Evolutionary conservation across 495 filamentous ascomycete genomes (phyloP).

Genomic region (Neurospora tetraspora): DNA sequence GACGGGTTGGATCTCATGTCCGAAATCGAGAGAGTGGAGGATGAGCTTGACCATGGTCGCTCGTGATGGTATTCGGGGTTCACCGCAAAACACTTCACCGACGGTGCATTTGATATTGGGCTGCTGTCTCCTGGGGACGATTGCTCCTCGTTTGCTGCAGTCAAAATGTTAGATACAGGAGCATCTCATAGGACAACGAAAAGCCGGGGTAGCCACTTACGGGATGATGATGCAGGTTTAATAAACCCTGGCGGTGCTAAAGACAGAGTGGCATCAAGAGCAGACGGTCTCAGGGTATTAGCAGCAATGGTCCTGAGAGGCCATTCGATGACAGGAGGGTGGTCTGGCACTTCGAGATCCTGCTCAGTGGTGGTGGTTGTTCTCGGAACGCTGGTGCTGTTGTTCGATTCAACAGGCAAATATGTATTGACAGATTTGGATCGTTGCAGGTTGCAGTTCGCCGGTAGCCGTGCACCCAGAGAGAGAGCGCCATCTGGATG

Average conservation of each 20-base stretch:
- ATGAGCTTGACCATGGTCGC: constrained; percentile 32
- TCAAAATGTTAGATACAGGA: not conserved
- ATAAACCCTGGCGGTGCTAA: not conserved
- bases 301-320: not conserved
- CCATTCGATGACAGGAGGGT: not conserved
- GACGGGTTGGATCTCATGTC: constrained; percentile 31
- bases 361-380: not conserved
- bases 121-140: not conserved
- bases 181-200: not conserved
- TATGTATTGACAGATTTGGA: constrained; percentile 16
- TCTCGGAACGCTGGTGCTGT: not conserved
- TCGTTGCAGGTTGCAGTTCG: not conserved
- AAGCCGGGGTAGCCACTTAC: not conserved
- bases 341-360: not conserved
- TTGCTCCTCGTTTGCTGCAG: not conserved
- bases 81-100: not conserved
- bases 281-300: not conserved
- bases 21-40: constrained; percentile 27
- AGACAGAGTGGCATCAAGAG: not conserved
- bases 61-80: not conserved
- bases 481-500: not conserved
- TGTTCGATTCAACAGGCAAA: constrained; percentile 1
- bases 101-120: not conserved
- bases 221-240: not conserved
- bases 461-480: not conserved